Base-by-base conservation (phyloP, 495 filamentous ascomycete genomes). In the Aspergillus bridgeri region DNA sequence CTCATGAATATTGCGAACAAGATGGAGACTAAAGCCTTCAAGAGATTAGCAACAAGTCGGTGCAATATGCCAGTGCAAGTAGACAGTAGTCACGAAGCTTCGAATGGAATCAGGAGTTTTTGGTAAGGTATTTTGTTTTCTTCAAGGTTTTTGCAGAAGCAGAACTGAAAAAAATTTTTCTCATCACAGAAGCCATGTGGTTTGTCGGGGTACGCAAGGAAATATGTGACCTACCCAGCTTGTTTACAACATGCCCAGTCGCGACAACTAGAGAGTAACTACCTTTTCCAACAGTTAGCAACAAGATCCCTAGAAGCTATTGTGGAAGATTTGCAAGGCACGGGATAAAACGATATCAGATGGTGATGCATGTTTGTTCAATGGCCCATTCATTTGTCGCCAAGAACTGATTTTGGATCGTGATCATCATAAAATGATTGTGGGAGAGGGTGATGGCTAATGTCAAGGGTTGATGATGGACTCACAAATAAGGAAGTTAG, bases 301-400 rank as follows among this genome's bases (percentile, higher is more conserved):
- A 13, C 13, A 33, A 6, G 22, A 19, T 27, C 21, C n/a, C 18
- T 6, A 4, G 7, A 22, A 15, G 24, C 18, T 8, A 24, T 23
- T 42, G 29, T 15, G 33, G 20, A 5, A 19, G 22, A 8, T 44
- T 44, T 24, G 9, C 21, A 48, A 15, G 24, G 48, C 3, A 23
- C 33, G 25, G 19, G 24, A 48, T 7, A 25, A n/a, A 18, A 24
- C 3, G 18, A 11, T 60, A 62, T 98, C 93, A 98, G 93, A 96
- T 96, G 93, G 93, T 98, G 88, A 86, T 98, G 93, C 93, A 98
- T 98, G 92, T 95, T 87, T 88, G 94, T 89, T 87, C 77, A 58
- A 79, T 78, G 89, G 91, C 88, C 92, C 93, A 92, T 85, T 83
- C 63, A 57, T 71, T 78, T 74, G 82, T 96, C 87, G 83, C 92